These are phyloP conservation scores for Hymenoscyphus scutula DNA, from an alignment of 2,329 filamentous ascomycete species.

Conservation along the genomic window DNA sequence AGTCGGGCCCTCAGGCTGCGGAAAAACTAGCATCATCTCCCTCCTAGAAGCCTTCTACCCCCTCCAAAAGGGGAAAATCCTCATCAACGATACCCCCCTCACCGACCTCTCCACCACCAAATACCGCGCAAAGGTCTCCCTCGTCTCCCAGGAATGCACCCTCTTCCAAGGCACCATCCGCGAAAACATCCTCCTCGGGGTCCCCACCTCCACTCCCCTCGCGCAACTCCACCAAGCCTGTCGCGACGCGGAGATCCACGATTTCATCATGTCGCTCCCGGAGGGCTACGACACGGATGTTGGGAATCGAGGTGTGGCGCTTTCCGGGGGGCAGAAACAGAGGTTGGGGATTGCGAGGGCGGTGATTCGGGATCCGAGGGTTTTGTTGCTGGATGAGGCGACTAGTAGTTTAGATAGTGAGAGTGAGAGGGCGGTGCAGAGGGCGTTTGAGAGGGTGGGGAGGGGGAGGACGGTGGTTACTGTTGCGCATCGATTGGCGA, in stretches of 20 bases:
- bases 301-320: constrained; percentile 45
- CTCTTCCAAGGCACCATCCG: constrained; percentile 61
- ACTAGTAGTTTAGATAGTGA: constrained; percentile 56
- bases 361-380: constrained; percentile 48
- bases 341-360: constrained; percentile 55
- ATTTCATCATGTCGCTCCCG: constrained; percentile 38
- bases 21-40: constrained; percentile 68
- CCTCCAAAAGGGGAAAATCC: constrained; percentile 59
- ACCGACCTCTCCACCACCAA: constrained; percentile 54
- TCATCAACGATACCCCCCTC: constrained; percentile 62
- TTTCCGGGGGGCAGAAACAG: constrained; percentile 56
- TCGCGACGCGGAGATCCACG: constrained; percentile 50
- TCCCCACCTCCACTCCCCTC: constrained; percentile 42
- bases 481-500: constrained; percentile 74
- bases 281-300: constrained; percentile 49
- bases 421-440: constrained; percentile 58
- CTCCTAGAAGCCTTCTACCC: constrained; percentile 69
- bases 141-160: constrained; percentile 73
- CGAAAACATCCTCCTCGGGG: constrained; percentile 68
- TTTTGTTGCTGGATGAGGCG: constrained; percentile 59
- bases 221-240: constrained; percentile 47
- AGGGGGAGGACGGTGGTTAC: constrained; percentile 70
- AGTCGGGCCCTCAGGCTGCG: constrained; percentile 66
- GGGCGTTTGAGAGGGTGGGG: constrained; percentile 63
- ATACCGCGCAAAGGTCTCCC: constrained; percentile 63